A percentile compares a stretch with the other conserved stretches of the same genome.
These are phyloP conservation scores for Lentinula lateritia DNA, from an alignment of 768 basidiomycete genomes.

Conservation along the genomic window DNA sequence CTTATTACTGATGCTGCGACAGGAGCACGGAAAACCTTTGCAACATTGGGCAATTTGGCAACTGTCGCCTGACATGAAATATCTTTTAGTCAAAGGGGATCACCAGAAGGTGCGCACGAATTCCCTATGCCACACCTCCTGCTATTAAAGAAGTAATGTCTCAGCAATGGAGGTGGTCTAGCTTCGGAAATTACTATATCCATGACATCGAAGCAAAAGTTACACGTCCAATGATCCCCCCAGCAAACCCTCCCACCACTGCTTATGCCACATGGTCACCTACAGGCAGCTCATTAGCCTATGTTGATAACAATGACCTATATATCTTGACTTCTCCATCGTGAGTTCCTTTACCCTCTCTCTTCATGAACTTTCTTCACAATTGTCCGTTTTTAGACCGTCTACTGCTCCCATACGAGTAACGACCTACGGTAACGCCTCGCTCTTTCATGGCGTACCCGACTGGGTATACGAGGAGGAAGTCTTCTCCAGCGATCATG, in stretches of 20 bases:
- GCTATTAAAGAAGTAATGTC: not conserved
- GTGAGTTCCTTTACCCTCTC: conserved; percentile 31
- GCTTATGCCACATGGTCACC: conserved; percentile 89
- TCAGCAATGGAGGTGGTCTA: conserved; percentile 93
- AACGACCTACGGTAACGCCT: conserved; percentile 74
- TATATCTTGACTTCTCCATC: conserved; percentile 69
- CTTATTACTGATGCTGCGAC: conserved; percentile 6
- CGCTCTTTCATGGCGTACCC: conserved; percentile 90
- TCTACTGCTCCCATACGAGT: conserved; percentile 57
- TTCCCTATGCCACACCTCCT: not conserved
- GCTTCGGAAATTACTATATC: conserved; percentile 90
- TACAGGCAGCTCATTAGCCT: conserved; percentile 78
- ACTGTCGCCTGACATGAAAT: conserved; percentile 87
- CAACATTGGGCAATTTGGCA: conserved; percentile 56
- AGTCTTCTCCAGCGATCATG: conserved; percentile 64
- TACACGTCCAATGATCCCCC: conserved; percentile 69
- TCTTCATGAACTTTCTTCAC: not conserved
- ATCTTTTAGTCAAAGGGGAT: conserved; percentile 77
- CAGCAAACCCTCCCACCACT: conserved; percentile 63
- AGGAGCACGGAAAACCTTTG: conserved; percentile 55
- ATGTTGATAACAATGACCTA: conserved; percentile 83
- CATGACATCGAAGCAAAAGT: conserved; percentile 64
- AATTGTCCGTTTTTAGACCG: not conserved
- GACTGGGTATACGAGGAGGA: conserved; percentile 99
- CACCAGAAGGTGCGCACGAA: conserved; percentile 52